phyloP scores from a whole-genome alignment of 495 filamentous ascomycete species.

The Annulohypoxylon bovei region DNA sequence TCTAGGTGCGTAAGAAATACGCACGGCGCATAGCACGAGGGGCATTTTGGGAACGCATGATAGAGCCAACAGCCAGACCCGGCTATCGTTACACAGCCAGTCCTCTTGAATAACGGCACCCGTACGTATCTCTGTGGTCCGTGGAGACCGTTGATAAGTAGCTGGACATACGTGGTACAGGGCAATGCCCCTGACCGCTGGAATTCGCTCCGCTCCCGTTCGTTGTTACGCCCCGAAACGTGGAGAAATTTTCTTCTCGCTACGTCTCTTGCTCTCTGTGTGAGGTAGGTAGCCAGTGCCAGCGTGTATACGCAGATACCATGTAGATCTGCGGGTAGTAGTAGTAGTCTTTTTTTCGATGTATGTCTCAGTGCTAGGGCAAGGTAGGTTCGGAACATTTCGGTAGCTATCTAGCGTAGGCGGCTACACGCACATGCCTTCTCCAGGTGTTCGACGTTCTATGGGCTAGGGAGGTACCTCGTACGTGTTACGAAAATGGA shows the following conservation, averaged over 20 bases:
- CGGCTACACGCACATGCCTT: not conserved
- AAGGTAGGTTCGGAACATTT: constrained; percentile 25
- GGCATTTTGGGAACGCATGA: not conserved
- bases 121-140: constrained; percentile 28
- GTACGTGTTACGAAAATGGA: not conserved
- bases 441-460: not conserved
- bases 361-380: not conserved
- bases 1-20: not conserved
- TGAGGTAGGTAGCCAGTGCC: not conserved
- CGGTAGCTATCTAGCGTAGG: constrained; percentile 11
- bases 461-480: not conserved
- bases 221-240: constrained; percentile 21
- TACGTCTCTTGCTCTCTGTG: not conserved
- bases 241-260: constrained; percentile 6
- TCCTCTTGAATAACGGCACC: not conserved
- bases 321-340: not conserved
- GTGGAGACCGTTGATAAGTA: not conserved
- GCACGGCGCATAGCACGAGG: not conserved
- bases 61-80: not conserved
- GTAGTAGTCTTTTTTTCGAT: not conserved
- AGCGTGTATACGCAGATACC: not conserved
- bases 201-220: constrained; percentile 34
- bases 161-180: constrained; percentile 8
- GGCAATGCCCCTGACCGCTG: constrained; percentile 23
- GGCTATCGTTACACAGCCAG: constrained; percentile 6